Base-by-base conservation (phyloP, 78 protist species). In the Dictyostelium firmibasis region DNA sequence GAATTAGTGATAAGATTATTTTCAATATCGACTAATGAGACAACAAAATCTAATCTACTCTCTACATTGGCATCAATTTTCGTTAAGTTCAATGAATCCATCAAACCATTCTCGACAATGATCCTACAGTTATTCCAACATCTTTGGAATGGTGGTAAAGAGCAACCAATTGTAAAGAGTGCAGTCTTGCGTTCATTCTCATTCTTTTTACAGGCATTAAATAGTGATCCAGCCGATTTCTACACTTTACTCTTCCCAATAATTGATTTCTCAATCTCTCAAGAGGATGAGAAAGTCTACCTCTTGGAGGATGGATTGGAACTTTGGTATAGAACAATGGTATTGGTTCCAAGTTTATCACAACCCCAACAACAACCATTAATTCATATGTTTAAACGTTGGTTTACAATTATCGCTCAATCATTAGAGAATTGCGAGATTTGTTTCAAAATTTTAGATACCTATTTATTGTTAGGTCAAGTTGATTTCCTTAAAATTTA, bases 161-260 rank as follows among this genome's bases (percentile, higher is more conserved):
- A 74, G 9, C 44, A 35, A 31, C 38, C 38, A 23, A 23, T 70
- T 20, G 36, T 88, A 5, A 77, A 88, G 67, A 53, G 78, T 31
- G 41, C 93, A 18, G n/a, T 88, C 8, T 9, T 88, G 23, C 67
- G 93, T 62, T 43, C 43, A 23, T 16, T 88, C 1, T 16, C 86
- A 36, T 67, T 88, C n/a, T 88, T 88, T 50, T 29, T 88, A 16
- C 93, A 88, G n/a, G 93, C 93, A 3, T 23, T 57, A 25, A 88
- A 88, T 79, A 43, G 69, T 27, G 86, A 79, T 67, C 86, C 93
- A 4, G 1, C 85, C 0, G 86, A 79, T 77, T 88, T 36, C 81
- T 33, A 43, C n/a, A 8, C 81, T 27, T 72, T 88, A 23, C n/a
- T 88, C 0, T 5, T 88, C 18, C 86, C 93, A 43, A 25, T 88